Percentiles rank a stretch among this genome's conserved stretches.
phyloP scores from a whole-genome alignment of 768 basidiomycete species.

The Hygrocybe coccinea region DNA sequence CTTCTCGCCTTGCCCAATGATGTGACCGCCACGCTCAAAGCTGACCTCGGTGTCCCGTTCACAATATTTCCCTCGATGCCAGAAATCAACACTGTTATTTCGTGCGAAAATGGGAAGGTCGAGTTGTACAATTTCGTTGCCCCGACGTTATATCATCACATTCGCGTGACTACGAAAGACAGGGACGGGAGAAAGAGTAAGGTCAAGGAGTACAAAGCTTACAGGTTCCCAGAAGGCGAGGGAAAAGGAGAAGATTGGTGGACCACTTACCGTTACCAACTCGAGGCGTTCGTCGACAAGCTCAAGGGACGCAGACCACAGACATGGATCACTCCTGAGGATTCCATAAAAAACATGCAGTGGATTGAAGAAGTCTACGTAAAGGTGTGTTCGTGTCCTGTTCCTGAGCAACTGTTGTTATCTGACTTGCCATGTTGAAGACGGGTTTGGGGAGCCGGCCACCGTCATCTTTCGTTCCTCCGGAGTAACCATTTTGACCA shows the following conservation, averaged over 20 bases:
- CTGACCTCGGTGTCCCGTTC: conserved; percentile 30
- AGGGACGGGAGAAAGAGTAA: conserved; percentile 19
- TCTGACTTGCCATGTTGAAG: conserved; percentile 5
- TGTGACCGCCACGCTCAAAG: conserved; percentile 33
- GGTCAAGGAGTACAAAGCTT: conserved; percentile 42
- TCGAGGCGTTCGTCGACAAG: conserved; percentile 62
- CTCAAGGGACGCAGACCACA: conserved; percentile 47
- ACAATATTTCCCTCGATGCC: conserved; percentile 36
- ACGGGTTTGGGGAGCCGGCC: conserved; percentile 26
- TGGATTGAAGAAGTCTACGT: conserved; percentile 56
- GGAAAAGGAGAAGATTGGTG: conserved; percentile 53
- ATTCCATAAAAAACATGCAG: conserved; percentile 52
- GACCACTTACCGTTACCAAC: conserved; percentile 52
- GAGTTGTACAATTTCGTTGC: conserved; percentile 38
- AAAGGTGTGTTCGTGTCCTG: conserved; percentile 30
- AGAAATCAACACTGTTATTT: conserved; percentile 30
- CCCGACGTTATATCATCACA: conserved; percentile 47
- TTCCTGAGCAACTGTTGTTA: no score
- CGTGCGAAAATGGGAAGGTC: conserved; percentile 44
- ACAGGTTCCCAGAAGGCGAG: conserved; percentile 37
- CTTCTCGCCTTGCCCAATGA: conserved; percentile 29
- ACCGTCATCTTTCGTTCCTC: conserved; percentile 19
- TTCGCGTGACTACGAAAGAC: conserved; percentile 37
- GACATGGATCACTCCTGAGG: conserved; percentile 51
- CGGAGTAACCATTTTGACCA: not conserved